Percentiles rank a stretch among this genome's conserved stretches.
These are phyloP conservation scores for Flaveria bidentis DNA, from an alignment of 129 eudicot species.

Conservation along the genomic window DNA sequence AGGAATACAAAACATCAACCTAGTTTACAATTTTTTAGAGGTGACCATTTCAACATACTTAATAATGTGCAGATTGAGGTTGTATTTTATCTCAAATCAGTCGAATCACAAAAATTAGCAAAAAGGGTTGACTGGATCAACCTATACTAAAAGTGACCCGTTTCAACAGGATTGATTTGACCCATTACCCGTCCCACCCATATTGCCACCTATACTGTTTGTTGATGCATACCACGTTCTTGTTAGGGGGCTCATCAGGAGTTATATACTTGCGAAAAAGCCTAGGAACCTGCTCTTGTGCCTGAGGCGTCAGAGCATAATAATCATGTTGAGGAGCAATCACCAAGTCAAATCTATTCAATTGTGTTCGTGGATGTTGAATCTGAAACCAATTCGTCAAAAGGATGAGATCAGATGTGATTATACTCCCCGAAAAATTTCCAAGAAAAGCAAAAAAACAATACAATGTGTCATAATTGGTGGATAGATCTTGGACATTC, in stretches of 20 bases:
- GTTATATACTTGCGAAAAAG: conserved; percentile 78
- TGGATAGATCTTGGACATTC: neutral
- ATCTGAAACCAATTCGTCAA: conserved; percentile 53
- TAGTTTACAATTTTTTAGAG: neutral
- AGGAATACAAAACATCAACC: conserved; percentile 7
- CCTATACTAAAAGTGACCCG: neutral
- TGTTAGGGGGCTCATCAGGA: conserved; percentile 81
- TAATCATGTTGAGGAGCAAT: conserved; percentile 88
- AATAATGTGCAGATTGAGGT: neutral
- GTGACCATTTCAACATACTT: neutral
- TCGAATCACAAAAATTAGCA: neutral
- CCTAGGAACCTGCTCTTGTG: conserved; percentile 84
- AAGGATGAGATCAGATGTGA: neutral
- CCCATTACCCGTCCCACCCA: neutral
- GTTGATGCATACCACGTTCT: conserved; percentile 65
- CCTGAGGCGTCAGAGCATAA: conserved; percentile 79
- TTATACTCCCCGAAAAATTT: neutral
- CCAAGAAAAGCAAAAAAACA: conserved; percentile 14
- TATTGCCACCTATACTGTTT: neutral
- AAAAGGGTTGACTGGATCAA: neutral
- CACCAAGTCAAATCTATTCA: conserved; percentile 90
- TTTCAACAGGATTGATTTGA: neutral
- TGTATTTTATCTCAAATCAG: neutral
- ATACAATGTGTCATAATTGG: conserved; percentile 16
- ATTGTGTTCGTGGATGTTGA: conserved; percentile 88